Percentiles rank a stretch among this genome's conserved stretches.
These are phyloP conservation scores for Metschnikowia dekortorum DNA, from an alignment of 805 yeast genomes.

Conservation along the genomic window DNA sequence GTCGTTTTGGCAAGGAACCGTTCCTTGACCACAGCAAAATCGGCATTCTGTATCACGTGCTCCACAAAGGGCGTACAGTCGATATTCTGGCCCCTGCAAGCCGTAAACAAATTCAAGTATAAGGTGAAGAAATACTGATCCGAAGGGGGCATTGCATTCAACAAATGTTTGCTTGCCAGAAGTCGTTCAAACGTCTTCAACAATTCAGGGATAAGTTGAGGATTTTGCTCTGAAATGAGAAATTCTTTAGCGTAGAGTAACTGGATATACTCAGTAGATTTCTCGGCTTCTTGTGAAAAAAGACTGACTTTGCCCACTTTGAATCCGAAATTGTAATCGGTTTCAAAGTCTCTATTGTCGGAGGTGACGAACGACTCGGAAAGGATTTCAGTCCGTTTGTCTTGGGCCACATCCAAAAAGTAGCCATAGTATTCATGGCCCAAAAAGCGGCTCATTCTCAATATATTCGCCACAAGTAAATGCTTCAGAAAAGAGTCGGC, in stretches of 20 bases:
- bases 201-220: conserved; percentile 21
- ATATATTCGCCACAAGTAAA: conserved; percentile 28
- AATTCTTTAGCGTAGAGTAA: conserved; percentile 38
- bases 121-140: conserved; percentile 27
- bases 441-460: conserved; percentile 30
- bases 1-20: conserved; percentile 15
- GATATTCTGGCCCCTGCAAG: conserved; percentile 20
- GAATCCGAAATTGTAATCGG: conserved; percentile 50
- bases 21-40: conserved; percentile 22
- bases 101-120: conserved; percentile 24
- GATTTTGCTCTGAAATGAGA: conserved; percentile 31
- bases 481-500: conserved; percentile 46
- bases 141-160: conserved; percentile 16
- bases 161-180: conserved; percentile 12
- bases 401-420: conserved; percentile 19
- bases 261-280: conserved; percentile 26
- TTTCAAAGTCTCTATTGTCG: conserved; percentile 60
- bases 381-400: conserved; percentile 13
- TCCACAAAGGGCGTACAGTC: conserved; percentile 25
- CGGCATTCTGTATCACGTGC: conserved; percentile 28
- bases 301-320: conserved; percentile 21
- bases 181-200: conserved; percentile 25
- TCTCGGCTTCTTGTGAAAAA: conserved; percentile 16
- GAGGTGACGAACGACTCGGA: conserved; percentile 15
- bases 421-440: conserved; percentile 28